A percentile compares a stretch with the other conserved stretches of the same genome.
These are phyloP conservation scores for Trifolium dubium DNA, from an alignment of 306 rosid genomes.

Conservation along the genomic window DNA sequence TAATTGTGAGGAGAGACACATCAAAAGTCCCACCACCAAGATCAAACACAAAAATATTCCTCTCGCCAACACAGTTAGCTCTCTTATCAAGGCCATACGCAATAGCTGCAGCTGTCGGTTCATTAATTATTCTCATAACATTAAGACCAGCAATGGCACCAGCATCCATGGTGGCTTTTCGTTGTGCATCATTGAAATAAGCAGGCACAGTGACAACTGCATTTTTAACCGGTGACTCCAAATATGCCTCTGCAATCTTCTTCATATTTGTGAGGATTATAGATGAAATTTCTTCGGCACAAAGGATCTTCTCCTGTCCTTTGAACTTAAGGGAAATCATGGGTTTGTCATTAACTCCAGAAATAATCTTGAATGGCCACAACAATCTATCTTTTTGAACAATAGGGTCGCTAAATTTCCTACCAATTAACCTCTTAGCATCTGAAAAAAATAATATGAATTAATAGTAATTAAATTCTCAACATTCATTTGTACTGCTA, in stretches of 20 bases:
- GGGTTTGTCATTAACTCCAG: constrained; percentile 50
- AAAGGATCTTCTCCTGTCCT: constrained; percentile 39
- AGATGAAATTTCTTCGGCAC: constrained; percentile 55
- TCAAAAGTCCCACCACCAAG: constrained; percentile 44
- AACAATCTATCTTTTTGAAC: constrained; percentile 38
- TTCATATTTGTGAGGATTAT: constrained; percentile 62
- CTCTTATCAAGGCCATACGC: constrained; percentile 28
- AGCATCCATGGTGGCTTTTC: constrained; percentile 30
- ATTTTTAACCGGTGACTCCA: not conserved
- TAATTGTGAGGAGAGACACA: constrained; percentile 24
- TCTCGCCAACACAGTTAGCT: not conserved
- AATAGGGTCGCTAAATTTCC: constrained; percentile 42
- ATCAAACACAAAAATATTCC: constrained; percentile 21
- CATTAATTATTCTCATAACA: constrained; percentile 10
- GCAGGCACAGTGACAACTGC: constrained; percentile 39
- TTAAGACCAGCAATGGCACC: constrained; percentile 32
- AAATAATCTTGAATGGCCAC: constrained; percentile 59
- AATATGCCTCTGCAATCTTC: constrained; percentile 60
- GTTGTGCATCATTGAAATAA: constrained; percentile 26
- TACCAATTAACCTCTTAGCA: constrained; percentile 62
- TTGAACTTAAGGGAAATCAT: constrained; percentile 49
- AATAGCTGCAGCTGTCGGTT: constrained; percentile 36
- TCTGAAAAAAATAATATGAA: constrained; percentile 35
- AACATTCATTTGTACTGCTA: no score
- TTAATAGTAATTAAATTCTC: no score